Conservation (phyloP, 768 basidiomycete genomes). For the Hemileccinum rubropunctum region DNA sequence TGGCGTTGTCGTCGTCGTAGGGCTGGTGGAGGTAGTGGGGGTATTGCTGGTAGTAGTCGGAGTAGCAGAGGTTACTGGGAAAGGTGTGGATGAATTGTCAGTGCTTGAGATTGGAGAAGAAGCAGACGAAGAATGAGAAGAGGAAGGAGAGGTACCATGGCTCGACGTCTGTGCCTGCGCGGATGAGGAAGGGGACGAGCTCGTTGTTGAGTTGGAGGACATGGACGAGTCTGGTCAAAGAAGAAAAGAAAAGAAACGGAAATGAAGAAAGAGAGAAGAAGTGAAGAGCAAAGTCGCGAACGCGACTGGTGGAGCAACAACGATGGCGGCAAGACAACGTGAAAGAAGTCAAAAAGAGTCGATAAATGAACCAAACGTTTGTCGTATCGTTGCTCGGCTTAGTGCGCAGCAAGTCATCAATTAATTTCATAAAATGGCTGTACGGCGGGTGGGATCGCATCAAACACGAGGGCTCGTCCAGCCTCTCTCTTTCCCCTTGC, state of each 20-base stretch:
- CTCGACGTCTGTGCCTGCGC: not conserved
- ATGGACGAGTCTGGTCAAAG: conserved; percentile 8
- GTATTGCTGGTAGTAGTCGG: not conserved
- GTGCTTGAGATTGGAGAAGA: conserved; percentile 5
- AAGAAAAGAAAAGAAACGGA: not conserved
- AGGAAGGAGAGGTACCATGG: conserved; percentile 20
- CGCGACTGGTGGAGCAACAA: not conserved
- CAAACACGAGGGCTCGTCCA: not conserved
- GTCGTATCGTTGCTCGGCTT: not conserved
- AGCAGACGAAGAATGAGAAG: conserved; percentile 5
- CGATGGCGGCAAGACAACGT: not conserved
- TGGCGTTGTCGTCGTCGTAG: conserved; percentile 5
- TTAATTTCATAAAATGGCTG: not conserved
- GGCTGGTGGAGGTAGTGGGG: not conserved
- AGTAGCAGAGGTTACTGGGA: conserved; percentile 3
- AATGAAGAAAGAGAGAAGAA: conserved; percentile 3
- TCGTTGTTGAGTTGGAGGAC: conserved; percentile 12
- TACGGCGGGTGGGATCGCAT: conserved; percentile 1
- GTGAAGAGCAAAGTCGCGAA: not conserved
- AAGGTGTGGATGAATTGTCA: conserved; percentile 12
- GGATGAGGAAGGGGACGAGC: not conserved
- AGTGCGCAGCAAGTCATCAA: not conserved
- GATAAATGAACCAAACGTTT: too few species aligned
- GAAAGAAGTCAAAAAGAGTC: too few species aligned
- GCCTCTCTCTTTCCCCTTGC: too few species aligned